phyloP scores from a whole-genome alignment of 768 basidiomycete genomes.

The Psilocybe azurescens region DNA sequence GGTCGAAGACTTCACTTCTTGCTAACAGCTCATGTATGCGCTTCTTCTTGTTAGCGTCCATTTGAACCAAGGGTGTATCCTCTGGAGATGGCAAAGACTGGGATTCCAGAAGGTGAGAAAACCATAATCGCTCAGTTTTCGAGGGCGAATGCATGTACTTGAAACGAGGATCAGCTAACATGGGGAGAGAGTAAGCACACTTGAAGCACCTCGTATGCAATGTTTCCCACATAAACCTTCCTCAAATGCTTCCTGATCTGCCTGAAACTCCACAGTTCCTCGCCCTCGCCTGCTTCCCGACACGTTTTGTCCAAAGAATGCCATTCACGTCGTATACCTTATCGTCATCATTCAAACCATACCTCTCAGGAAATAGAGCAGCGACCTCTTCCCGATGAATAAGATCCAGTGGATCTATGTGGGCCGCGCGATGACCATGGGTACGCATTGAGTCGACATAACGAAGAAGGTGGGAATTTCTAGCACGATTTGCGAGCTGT shows the following conservation, averaged over 20 bases:
- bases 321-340: constrained; percentile 76
- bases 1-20: constrained; percentile 81
- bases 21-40: constrained; percentile 74
- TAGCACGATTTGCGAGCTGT: constrained; percentile 70
- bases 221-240: constrained; percentile 78
- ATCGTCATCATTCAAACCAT: constrained; percentile 64
- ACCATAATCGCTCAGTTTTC: constrained; percentile 89
- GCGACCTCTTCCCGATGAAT: constrained; percentile 82
- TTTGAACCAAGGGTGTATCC: constrained; percentile 34
- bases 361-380: constrained; percentile 78
- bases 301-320: constrained; percentile 74
- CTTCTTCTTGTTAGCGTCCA: constrained; percentile 45
- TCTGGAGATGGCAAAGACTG: constrained; percentile 43
- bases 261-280: constrained; percentile 66
- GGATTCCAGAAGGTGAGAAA: constrained; percentile 84
- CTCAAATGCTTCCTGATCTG: constrained; percentile 76
- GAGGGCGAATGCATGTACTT: constrained; percentile 86
- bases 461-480: constrained; percentile 77
- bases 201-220: constrained; percentile 77
- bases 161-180: not conserved
- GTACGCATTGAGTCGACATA: constrained; percentile 90
- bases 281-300: constrained; percentile 35
- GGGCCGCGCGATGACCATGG: constrained; percentile 84
- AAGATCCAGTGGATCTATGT: constrained; percentile 87
- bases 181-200: not conserved